phyloP scores from a whole-genome alignment of 768 basidiomycete species.

The Russula griseocarnosa region DNA sequence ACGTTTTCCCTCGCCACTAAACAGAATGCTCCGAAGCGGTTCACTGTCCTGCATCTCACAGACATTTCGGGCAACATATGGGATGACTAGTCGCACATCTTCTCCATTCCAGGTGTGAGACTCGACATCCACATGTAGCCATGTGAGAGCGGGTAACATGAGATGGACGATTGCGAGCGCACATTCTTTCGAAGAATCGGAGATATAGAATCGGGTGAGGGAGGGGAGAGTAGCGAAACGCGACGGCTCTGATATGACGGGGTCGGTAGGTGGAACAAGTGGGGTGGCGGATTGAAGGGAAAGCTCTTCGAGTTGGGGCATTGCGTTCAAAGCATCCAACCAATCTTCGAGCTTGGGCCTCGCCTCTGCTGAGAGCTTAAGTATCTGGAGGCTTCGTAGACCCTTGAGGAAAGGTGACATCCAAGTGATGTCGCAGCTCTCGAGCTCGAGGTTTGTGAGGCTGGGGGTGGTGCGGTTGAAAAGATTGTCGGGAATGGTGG shows the following conservation, averaged over 20 bases:
- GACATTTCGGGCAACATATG: background rate
- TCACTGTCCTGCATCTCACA: constrained; percentile 5
- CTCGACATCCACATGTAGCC: background rate
- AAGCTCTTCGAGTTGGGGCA: constrained; percentile 15
- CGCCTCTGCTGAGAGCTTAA: background rate
- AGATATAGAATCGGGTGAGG: background rate
- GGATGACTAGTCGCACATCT: constrained; percentile 3
- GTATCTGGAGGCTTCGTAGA: constrained; percentile 9
- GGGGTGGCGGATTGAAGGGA: constrained; percentile 7
- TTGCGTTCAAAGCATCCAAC: constrained; percentile 19
- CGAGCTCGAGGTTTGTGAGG: background rate
- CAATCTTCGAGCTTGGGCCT: constrained; percentile 11
- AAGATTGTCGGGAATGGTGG: background rate
- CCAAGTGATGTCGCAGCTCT: background rate
- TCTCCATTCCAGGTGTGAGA: background rate
- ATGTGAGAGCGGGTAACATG: constrained; percentile 8
- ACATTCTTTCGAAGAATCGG: background rate
- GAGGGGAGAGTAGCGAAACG: constrained; percentile 3
- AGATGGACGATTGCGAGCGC: constrained; percentile 7
- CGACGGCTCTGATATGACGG: background rate
- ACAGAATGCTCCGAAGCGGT: constrained; percentile 5
- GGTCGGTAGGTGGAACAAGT: background rate
- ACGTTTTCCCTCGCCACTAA: background rate
- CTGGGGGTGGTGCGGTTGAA: background rate
- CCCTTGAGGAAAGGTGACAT: constrained; percentile 10